These are phyloP conservation scores for Metschnikowia colocasiae DNA, from an alignment of 805 yeast genomes.

Conservation along the genomic window DNA sequence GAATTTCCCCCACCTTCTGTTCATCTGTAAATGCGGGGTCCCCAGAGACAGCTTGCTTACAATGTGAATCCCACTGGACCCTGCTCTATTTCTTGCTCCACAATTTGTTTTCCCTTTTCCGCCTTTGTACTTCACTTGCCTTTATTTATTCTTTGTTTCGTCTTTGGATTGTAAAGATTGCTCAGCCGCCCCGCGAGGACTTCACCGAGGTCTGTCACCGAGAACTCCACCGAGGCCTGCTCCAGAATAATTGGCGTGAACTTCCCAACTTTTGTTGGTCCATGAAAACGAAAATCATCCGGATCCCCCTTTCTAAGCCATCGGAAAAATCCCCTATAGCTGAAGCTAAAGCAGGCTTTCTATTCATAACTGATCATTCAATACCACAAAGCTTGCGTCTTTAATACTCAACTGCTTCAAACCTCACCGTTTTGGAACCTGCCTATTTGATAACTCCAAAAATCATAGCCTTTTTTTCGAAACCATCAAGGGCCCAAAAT, in stretches of 20 bases:
- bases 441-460: too few relatives aligned
- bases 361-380: too few relatives aligned
- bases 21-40: conserved; percentile 6
- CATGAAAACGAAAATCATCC: background rate
- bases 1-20: conserved; percentile 3
- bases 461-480: too few relatives aligned
- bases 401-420: too few relatives aligned
- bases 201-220: background rate
- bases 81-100: background rate
- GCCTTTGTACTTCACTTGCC: background rate
- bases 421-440: too few relatives aligned
- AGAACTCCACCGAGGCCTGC: background rate
- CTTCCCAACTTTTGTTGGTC: background rate
- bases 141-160: background rate
- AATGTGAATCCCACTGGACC: background rate
- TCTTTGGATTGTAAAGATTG: background rate
- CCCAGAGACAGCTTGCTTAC: background rate
- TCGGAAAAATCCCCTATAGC: too few relatives aligned
- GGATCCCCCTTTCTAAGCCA: background rate
- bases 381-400: too few relatives aligned
- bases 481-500: too few relatives aligned
- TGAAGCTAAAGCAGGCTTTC: too few relatives aligned
- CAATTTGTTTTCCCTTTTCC: background rate
- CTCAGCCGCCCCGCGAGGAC: background rate
- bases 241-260: background rate